Evolutionary conservation across 257 asterid species (phyloP), one percentile per base, ranked within the genome.

Genomic region (Jacaranda mimosifolia): DNA sequence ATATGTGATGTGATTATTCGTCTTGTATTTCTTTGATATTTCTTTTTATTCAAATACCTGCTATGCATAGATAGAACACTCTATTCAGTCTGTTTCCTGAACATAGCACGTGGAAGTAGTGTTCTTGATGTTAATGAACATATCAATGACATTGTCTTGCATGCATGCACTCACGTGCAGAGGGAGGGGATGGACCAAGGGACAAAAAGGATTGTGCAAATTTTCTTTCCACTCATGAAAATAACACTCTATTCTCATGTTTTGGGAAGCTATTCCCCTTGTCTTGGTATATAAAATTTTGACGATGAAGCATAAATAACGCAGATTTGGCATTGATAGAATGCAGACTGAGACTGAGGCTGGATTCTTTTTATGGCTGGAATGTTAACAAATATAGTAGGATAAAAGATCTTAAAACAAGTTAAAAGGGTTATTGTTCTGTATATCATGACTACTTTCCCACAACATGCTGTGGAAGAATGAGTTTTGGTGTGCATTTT

Each of bases 91-190:
- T 52, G 66, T 18, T 70, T 42, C 10, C 75, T n/a, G 58, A 19
- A 75, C 18, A 46, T 57, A 14, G 4, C 17, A 49, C 26, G 32
- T 53, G 58, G 71, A 65, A 79, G 60, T 70, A 32, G 9, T 39
- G 79, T 56, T 82, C 55, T 43, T 68, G 51, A 72, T 67, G 56
- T 72, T 68, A 14, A n/a, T 18, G 43, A 63, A 70, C 56, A 62
- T 14, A 14, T 35, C 5, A 56, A 26, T 36, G 7, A 38, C 63
- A 60, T 70, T 63, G 14, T 36, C n/a, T n/a, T n/a, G n/a, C 11
- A 39, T 40, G 19, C 21, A 36, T 36, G 42, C 32, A 15, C 19
- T 21, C 21, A 36, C 3, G 36, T 3, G 17, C 9, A 48, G 17
- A 45, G 63, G 55, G 63, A 58, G 7, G 14, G 38, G 45, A 4